These are phyloP conservation scores for Sporothrix euskadiensis DNA, from an alignment of 2,329 filamentous ascomycete genomes.

Conservation along the genomic window DNA sequence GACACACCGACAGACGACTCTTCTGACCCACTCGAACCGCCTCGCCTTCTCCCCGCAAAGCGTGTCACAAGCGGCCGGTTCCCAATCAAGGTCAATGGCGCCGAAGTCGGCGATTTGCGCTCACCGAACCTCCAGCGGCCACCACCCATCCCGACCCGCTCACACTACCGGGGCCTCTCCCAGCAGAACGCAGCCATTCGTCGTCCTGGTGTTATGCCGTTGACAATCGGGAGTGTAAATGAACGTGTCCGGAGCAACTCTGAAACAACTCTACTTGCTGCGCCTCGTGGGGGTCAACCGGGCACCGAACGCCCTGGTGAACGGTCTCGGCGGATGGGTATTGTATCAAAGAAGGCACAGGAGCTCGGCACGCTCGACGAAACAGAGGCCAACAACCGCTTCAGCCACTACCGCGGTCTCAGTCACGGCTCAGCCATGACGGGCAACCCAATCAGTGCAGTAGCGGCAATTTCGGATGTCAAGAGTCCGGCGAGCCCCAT, in stretches of 20 bases:
- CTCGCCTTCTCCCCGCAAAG: slow-evolving; percentile 62
- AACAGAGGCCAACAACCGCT: slow-evolving; percentile 61
- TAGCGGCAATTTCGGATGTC: slow-evolving; percentile 29
- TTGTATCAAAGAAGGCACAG: slow-evolving; percentile 60
- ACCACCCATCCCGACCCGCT: slow-evolving; percentile 76
- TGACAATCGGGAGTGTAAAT: slow-evolving; percentile 67
- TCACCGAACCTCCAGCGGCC: slow-evolving; percentile 67
- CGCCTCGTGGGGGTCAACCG: slow-evolving; percentile 49
- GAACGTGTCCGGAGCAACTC: slow-evolving; percentile 68
- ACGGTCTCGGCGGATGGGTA: slow-evolving; percentile 62
- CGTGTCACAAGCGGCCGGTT: slow-evolving; percentile 65
- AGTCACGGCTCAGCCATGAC: slow-evolving; percentile 71
- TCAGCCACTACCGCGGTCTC: slow-evolving; percentile 66
- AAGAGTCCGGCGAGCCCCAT: slow-evolving; percentile 62
- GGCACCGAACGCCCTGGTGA: slow-evolving; percentile 44
- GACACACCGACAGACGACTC: slow-evolving; percentile 61
- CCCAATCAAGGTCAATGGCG: slow-evolving; percentile 70
- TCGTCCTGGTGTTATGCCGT: slow-evolving; percentile 70
- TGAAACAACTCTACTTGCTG: slow-evolving; percentile 57
- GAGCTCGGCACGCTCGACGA: slow-evolving; percentile 66
- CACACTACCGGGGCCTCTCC: slow-evolving; percentile 75
- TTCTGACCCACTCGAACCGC: slow-evolving; percentile 78
- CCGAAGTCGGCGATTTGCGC: slow-evolving; percentile 65
- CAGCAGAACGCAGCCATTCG: slow-evolving; percentile 66
- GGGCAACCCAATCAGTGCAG: slow-evolving; percentile 43